A percentile compares a stretch with the other conserved stretches of the same genome.
Conservation (phyloP, 129 eudicot genomes). For the Flaveria robusta region DNA sequence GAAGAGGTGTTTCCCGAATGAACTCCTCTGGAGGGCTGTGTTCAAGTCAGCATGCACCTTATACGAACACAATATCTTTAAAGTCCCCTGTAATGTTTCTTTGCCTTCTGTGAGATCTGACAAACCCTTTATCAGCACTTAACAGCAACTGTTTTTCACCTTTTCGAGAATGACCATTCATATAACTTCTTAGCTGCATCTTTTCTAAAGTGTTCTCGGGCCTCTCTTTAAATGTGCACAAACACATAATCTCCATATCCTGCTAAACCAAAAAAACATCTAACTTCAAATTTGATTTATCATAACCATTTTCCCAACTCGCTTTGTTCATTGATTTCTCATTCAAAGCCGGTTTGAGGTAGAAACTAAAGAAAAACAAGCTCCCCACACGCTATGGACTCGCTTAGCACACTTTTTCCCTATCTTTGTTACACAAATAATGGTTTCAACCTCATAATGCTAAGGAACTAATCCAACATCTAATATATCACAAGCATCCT, state of each 20-base stretch:
- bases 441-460: conserved; percentile 61
- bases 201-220: conserved; percentile 45
- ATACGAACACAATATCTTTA: conserved; percentile 68
- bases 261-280: conserved; percentile 71
- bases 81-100: conserved; percentile 68
- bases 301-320: conserved; percentile 49
- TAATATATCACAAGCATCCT: conserved; percentile 54
- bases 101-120: conserved; percentile 70
- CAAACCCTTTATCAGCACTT: conserved; percentile 64
- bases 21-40: conserved; percentile 83
- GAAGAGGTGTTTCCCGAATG: conserved; percentile 64
- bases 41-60: conserved; percentile 57
- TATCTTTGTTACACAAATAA: conserved; percentile 49
- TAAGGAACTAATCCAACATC: conserved; percentile 61
- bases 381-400: conserved; percentile 76
- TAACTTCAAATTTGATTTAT: conserved; percentile 61
- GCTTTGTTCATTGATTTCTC: conserved; percentile 55
- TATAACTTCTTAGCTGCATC: conserved; percentile 8
- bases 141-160: conserved; percentile 68
- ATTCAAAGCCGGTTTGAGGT: conserved; percentile 33
- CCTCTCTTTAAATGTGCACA: conserved; percentile 75
- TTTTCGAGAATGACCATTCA: conserved; percentile 11
- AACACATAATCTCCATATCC: conserved; percentile 77
- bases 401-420: conserved; percentile 72
- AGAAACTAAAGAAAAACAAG: conserved; percentile 67